Evolutionary conservation across 1,139 yeast genomes (phyloP).

Genomic region (Saccharomyces hybrid): DNA sequence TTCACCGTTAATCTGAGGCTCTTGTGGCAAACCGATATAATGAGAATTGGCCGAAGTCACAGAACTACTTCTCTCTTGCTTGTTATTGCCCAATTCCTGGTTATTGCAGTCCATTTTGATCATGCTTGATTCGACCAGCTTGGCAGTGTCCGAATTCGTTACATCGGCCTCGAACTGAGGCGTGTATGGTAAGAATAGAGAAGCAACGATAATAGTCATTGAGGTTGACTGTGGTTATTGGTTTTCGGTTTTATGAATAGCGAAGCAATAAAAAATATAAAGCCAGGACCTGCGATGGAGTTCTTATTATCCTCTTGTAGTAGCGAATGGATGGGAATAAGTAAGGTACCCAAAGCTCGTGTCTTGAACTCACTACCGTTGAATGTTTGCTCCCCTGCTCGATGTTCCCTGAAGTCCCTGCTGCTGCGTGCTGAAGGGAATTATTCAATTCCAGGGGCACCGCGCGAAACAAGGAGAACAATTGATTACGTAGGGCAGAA

Average conservation of each 20-base stretch:
- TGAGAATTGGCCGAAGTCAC: conserved; percentile 10
- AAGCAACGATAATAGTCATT: conserved; percentile 31
- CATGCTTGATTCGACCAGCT: conserved; percentile 17
- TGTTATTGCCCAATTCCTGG: conserved; percentile 4
- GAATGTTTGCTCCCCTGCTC: neutral
- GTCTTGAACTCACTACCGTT: neutral
- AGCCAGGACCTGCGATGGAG: neutral
- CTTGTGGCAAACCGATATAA: neutral
- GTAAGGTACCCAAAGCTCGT: neutral
- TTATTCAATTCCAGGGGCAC: conserved; percentile 2
- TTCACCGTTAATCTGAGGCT: neutral
- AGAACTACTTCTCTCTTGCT: conserved; percentile 16
- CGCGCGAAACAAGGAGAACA: conserved; percentile 3
- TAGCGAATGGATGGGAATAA: neutral
- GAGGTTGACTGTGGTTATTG: neutral
- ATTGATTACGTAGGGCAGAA: conserved; percentile 1
- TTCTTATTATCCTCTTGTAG: neutral
- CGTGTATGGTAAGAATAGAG: conserved; percentile 30
- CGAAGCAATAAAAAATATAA: neutral
- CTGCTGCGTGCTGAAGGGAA: neutral
- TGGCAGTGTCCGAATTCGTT: conserved; percentile 18
- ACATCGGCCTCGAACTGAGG: conserved; percentile 31
- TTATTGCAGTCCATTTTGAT: conserved; percentile 7
- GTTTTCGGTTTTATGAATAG: neutral
- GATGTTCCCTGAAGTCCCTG: neutral